Evolutionary conservation across 2,329 filamentous ascomycete species (phyloP), one percentile per base, ranked within the genome.

Genomic region (Cercospora brassicicola): DNA sequence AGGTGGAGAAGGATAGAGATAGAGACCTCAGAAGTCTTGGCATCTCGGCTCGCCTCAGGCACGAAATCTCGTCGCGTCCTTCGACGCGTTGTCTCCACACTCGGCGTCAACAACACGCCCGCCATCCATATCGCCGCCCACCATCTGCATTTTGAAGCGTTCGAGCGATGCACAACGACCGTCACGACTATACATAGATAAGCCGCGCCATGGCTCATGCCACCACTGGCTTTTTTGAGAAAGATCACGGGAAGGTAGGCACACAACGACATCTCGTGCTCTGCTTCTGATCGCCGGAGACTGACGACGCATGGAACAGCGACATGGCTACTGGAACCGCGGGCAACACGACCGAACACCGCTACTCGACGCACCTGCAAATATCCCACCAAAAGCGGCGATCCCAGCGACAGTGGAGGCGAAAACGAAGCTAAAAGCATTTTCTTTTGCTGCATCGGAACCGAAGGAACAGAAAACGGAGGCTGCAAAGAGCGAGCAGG

Each of bases 341-440:
- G 30, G 65, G 8, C 59, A 68, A 30, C 67, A 71, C 26, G 72
- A 67, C 28, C 68, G 62, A 53, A 62, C 70, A 28, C 56, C 71
- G 15, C 62, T 76, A 15, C 59, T 33, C 57, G 75, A 76, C 31
- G 64, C 69, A 10, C 70, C 70, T 28, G 64, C 70, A 59, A 75
- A 74, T 55, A 65, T 64, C 4, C 73, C 77, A 67, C 71, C 77
- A n/a, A 78, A 79, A 67, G 77, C 81, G 56, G 78, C 82, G 8
- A 83, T 84, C 57, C 79, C 83, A 64, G 82, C 86, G 7, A 87
- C 84, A 10, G 80, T 82, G 4, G 81, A 84, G 70, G 84, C 85
- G 2, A 85, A 83, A 66, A 81, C 81, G 4, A 88, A 87, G 76
- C 78, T 88, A 65, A 84, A 85, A 74, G 81, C 82, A 31, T 88